These are phyloP conservation scores for Chenopodium album DNA, from an alignment of 148 eudicot species.

Conservation along the genomic window DNA sequence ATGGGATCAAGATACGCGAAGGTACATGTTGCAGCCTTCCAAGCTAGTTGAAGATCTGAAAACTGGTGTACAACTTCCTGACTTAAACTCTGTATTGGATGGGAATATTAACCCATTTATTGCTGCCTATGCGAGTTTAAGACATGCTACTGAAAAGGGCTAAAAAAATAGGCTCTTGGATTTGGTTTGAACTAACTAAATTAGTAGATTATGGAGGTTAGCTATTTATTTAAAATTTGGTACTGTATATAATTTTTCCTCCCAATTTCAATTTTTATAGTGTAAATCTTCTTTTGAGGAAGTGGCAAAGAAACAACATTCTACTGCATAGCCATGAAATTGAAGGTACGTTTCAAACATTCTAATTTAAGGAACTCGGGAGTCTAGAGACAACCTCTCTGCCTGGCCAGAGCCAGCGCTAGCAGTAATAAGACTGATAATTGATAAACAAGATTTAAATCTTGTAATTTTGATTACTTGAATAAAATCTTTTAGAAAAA, in stretches of 20 bases:
- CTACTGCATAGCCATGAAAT: no score
- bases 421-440: no score
- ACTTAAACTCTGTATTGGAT: conserved; percentile 65
- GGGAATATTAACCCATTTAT: conserved; percentile 73
- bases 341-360: no score
- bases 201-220: not conserved
- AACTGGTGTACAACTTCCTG: conserved; percentile 64
- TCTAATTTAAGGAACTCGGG: no score
- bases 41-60: conserved; percentile 74
- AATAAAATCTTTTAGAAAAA: no score
- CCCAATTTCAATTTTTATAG: not conserved
- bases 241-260: not conserved
- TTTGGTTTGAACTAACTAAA: not conserved
- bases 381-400: no score
- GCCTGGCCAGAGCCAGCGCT: no score
- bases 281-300: not conserved
- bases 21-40: conserved; percentile 54
- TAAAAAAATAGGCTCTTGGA: not conserved
- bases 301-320: not conserved
- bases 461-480: no score
- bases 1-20: conserved; percentile 57
- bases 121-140: conserved; percentile 53
- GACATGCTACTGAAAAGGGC: conserved; percentile 38
- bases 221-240: not conserved
- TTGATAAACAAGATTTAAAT: no score